Base-by-base conservation (phyloP, 2,329 filamentous ascomycete genomes). In the Leptosphaerulina australis region DNA sequence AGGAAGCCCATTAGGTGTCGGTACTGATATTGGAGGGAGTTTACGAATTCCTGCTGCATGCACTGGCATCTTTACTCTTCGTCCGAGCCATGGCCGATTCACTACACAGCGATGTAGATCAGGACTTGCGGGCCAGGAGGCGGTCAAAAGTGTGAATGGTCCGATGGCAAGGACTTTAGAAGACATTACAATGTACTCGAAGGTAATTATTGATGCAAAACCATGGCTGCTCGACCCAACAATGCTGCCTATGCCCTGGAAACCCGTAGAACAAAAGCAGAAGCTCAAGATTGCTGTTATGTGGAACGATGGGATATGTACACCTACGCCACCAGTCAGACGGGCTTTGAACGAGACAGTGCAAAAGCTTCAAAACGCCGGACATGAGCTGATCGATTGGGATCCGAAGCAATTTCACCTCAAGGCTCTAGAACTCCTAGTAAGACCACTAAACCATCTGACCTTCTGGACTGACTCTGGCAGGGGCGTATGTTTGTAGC, bases 121-220 rank as follows among this genome's bases (percentile, higher is more conserved):
- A 1, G 84, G 83, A 7, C 77, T 88, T 68, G 79, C 81, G 1
- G 85, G 85, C 2, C 85, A 88, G 62, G 85, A 88, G 66, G 82
- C 83, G 2, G 81, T 88, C 0, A 76, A 77, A 43, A 84, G 81
- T 15, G 83, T 87, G 25, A 86, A 87, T 56, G 85, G 86, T 0
- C 85, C 85, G 0, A 77, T 88, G 75, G 79, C 81, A 1, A 76
- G 76, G 21, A 80, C 78, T 0, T 69, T 88, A 0, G 74, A 74
- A 5, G 84, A 86, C 52, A 73, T 79, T 10, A 62, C 65, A 2
- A 62, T 79, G 39, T 79, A 73, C 49, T 67, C 71, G 2, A 72
- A 74, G 52, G 69, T 66, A 7, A 67, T 80, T 1, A 56, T 77
- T 8, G 69, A 69, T 41, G 68, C 74, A 2, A 71, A 79, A 47